A percentile compares a stretch with the other conserved stretches of the same genome.
Conservation (phyloP, 495 filamentous ascomycete species). For the Podospora pseudoanserina region DNA sequence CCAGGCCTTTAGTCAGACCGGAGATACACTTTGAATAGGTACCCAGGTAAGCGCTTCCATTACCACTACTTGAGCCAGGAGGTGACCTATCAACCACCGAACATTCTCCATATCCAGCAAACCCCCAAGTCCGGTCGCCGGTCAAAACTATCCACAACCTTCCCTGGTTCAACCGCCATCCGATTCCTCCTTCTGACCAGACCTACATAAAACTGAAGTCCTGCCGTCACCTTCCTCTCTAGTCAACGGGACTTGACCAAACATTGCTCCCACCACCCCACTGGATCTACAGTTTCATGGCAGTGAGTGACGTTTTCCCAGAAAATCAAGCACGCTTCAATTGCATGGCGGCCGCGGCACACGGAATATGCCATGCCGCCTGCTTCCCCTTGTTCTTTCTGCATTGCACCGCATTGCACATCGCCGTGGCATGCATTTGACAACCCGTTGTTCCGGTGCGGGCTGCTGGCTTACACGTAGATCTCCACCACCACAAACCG, state of each 20-base stretch:
- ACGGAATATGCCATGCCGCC: not conserved
- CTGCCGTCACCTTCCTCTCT: constrained; percentile 23
- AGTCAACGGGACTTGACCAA: constrained; percentile 13
- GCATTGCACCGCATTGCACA: constrained; percentile 1
- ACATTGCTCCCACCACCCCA: not conserved
- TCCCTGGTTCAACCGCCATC: not conserved
- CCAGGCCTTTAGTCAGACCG: not conserved
- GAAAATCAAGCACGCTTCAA: not conserved
- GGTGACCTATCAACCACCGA: not conserved
- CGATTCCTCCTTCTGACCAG: not conserved
- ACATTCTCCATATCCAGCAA: not conserved
- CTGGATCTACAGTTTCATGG: not conserved
- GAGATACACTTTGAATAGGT: not conserved
- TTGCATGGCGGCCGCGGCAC: not conserved
- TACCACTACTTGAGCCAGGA: not conserved
- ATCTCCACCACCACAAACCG: not conserved
- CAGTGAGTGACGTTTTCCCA: not conserved
- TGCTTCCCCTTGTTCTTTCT: not conserved
- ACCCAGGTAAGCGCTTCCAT: too few relatives aligned
- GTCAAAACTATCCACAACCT: not conserved
- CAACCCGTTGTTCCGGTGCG: not conserved
- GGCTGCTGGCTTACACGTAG: not conserved
- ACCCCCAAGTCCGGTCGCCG: not conserved
- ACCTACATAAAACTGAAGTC: not conserved
- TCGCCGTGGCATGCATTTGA: not conserved